Base-by-base conservation (phyloP, 208 protist genomes). In the Trypanosoma vivax region DNA sequence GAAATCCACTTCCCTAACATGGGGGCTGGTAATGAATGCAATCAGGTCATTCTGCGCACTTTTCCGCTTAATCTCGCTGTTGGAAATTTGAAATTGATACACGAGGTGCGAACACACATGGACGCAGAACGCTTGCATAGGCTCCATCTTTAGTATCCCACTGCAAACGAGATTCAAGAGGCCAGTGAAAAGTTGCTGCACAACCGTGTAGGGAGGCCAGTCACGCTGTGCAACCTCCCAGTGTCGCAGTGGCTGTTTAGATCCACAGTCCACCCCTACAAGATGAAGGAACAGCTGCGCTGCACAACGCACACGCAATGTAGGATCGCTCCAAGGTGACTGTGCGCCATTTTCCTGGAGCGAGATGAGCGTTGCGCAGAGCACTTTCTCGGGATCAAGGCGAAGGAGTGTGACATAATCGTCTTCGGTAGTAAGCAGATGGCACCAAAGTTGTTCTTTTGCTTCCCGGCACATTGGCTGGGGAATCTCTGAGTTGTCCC, bases 81-180 rank as follows among this genome's bases (percentile, higher is more conserved):
- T 67, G 21, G 77, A 56, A 16, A 34, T 24, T 41, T 82, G 70
- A 51, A 83, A 87, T 48, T 65, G 56, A 35, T 75, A 86, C 9
- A 79, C 65, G 2, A 61, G 45, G 52, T 91, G 70, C 18, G 67
- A 48, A 69, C 51, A 42, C 53, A 48, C 51, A 77, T 60, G 27
- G 55, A 61, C 40, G 64, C 40, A 78, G 58, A 79, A 38, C 48
- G 27, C 16, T 52, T 60, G 41, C 57, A 65, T 10, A 11, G 49
- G 34, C 27, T 13, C 21, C 6, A 57, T 14, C 2, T 41, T 21
- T 27, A 65, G 13, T 16, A 40, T 37, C 7, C 57, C 62, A 54
- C 13, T 50, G 4, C 65, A 39, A 5, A 75, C 14, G n/a, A 70
- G 48, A 35, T 38, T 16, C 5, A 41, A 56, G 4, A 62, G 6